Conservation (phyloP, 306 rosid genomes). For the Cucurbita ficifolia region DNA sequence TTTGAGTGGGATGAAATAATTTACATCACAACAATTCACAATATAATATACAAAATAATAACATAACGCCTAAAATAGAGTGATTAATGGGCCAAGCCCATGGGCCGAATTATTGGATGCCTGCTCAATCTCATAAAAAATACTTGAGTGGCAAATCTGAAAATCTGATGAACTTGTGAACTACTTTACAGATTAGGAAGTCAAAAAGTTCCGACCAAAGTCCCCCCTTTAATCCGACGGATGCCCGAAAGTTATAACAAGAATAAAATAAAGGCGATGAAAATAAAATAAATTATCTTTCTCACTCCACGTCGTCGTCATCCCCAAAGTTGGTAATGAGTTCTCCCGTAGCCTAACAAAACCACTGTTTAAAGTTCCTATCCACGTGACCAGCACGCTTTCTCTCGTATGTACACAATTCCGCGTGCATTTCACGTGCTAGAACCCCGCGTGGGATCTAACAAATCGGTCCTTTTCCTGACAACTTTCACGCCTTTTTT, state of each 20-base stretch:
- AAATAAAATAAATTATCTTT: background rate
- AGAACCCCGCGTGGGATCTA: background rate
- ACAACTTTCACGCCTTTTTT: conserved; percentile 5
- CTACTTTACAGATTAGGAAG: background rate
- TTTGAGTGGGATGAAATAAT: too few relatives aligned
- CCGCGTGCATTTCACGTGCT: background rate
- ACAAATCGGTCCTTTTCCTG: background rate
- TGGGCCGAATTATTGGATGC: background rate
- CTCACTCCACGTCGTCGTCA: background rate
- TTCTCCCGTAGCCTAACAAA: background rate
- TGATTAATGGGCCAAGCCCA: background rate
- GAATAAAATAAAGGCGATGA: background rate
- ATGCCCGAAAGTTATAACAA: background rate
- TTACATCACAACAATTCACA: too few relatives aligned
- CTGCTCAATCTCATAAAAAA: too few relatives aligned
- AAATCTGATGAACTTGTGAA: background rate
- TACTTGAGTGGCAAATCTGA: background rate
- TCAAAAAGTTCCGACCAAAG: background rate
- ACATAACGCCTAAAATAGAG: too few relatives aligned
- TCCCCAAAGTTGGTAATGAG: background rate
- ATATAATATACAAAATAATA: too few relatives aligned
- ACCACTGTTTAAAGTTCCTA: background rate
- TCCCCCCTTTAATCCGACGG: background rate
- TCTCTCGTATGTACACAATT: background rate
- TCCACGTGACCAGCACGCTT: background rate